A percentile compares a stretch with the other conserved stretches of the same genome.
Conservation (phyloP, 2,329 filamentous ascomycete species). For the Colletotrichum spinosum region DNA sequence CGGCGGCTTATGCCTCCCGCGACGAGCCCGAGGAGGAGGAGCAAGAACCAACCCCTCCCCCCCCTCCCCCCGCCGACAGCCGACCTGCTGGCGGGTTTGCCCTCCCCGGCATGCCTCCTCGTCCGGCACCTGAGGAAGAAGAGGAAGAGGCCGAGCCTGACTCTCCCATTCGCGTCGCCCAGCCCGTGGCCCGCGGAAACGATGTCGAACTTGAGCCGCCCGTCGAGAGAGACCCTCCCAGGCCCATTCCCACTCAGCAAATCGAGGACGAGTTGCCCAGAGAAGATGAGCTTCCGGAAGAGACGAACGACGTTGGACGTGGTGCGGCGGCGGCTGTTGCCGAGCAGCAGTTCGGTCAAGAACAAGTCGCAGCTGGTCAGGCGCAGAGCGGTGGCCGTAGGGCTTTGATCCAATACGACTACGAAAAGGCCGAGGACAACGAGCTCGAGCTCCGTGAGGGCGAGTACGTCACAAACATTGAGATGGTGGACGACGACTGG, state of each 20-base stretch:
- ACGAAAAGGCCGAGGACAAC: constrained; percentile 97
- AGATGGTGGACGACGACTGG: constrained; percentile 99
- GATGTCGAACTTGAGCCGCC: constrained; percentile 64
- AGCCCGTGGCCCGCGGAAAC: constrained; percentile 79
- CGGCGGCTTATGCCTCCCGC: constrained; percentile 46
- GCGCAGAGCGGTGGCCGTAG: constrained; percentile 67
- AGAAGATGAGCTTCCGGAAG: constrained; percentile 72
- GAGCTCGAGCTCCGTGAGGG: constrained; percentile 93
- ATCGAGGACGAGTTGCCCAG: constrained; percentile 71
- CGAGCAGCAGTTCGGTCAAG: constrained; percentile 55
- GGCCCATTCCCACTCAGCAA: constrained; percentile 72
- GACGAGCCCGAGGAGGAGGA: constrained; percentile 43
- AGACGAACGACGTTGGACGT: constrained; percentile 69
- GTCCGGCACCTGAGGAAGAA: constrained; percentile 66
- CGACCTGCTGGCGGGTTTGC: constrained; percentile 78
- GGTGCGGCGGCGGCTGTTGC: constrained; percentile 68
- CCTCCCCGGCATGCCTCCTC: constrained; percentile 79
- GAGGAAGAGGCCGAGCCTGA: constrained; percentile 67
- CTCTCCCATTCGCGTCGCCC: constrained; percentile 87
- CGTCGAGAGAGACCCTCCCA: constrained; percentile 62
- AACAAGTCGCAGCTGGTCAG: constrained; percentile 48
- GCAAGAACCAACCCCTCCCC: constrained; percentile 64
- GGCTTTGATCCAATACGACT: constrained; percentile 91
- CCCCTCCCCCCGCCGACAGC: constrained; percentile 64
- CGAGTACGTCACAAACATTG: constrained; percentile 89